Conservation (phyloP, 1,284 basidiomycete species). For the Rhodotorula sp. region DNA sequence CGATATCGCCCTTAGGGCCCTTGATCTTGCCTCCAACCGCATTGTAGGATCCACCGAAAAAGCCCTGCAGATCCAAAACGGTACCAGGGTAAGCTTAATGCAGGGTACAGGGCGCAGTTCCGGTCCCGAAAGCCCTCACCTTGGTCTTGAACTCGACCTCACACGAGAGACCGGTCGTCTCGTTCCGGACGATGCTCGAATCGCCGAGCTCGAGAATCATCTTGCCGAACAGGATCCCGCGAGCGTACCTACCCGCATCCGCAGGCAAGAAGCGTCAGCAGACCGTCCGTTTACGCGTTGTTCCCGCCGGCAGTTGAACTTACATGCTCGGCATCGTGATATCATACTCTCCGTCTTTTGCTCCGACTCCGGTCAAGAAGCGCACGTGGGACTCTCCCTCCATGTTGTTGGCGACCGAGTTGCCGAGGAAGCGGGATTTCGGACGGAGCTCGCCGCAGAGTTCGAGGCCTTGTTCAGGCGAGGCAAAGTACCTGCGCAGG, state of each 20-base stretch:
- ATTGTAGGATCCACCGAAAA: conserved; percentile 93
- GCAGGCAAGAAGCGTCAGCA: too few relatives aligned
- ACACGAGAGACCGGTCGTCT: conserved; percentile 68
- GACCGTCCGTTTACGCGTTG: background rate
- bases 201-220: conserved; percentile 98
- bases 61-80: conserved; percentile 63
- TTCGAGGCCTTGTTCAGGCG: conserved; percentile 73
- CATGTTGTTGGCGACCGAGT: conserved; percentile 85
- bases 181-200: conserved; percentile 78
- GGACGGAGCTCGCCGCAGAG: conserved; percentile 93
- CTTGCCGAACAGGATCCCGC: conserved; percentile 95
- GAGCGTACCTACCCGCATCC: conserved; percentile 65
- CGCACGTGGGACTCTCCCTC: conserved; percentile 89
- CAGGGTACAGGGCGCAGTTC: background rate
- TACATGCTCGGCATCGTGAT: conserved; percentile 93
- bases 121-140: conserved; percentile 51
- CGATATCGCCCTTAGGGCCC: conserved; percentile 64
- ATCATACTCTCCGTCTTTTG: conserved; percentile 82
- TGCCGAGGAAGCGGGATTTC: conserved; percentile 94
- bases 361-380: conserved; percentile 65
- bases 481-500: conserved; percentile 69
- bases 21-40: conserved; percentile 78
- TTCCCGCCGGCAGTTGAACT: conserved; percentile 17
- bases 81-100: background rate
- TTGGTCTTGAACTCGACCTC: conserved; percentile 98